Base-by-base conservation (phyloP, 2,329 filamentous ascomycete genomes). In the Leptodontidium sp. region DNA sequence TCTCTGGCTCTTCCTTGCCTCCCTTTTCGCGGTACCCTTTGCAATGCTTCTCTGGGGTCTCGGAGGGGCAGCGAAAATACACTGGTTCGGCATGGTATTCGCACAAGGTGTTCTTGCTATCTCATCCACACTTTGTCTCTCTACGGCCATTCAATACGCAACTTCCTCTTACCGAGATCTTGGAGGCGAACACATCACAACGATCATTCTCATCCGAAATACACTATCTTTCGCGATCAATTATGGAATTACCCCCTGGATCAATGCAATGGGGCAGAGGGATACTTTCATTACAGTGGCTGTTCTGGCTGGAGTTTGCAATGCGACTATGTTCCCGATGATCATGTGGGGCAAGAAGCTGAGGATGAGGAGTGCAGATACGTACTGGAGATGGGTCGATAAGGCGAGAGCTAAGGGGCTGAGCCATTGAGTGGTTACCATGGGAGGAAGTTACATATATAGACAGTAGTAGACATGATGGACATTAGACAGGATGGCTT, bases 161-260 rank as follows among this genome's bases (percentile, higher is more conserved):
- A 82, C 84, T 32, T 83, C 84, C 66, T 80, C 78, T 8, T 85
- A 85, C 70, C 78, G 81, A 21, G 83, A 82, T 17, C 74, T 85
- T 2, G 79, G 79, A 32, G 83, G 82, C 0, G 83, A 85, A 71
- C 80, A 81, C 1, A 81, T 85, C 58, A 81, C 84, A 7, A 82
- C 83, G 1, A 82, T 85, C 9, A 85, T 85, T 47, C 65, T 85
- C 1, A 73, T 74, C 24, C 77, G 84, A 8, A 85, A 85, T 68
- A 84, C 82, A 0, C 81, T 84, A 78, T 80, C 78, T 40, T 85
- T 85, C 69, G 83, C 82, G 11, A 81, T 85, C 47, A 81, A 80
- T 52, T 87, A 88, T 72, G 84, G 85, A 14, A 81, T 83, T 45
- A 83, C 81, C 0, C 82, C 82, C 0, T 84, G 82, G 82, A 73